Evolutionary conservation across 169 alveolate species (phyloP), one percentile per base, ranked within the genome.

Genomic region (Cystoisospora suis): DNA sequence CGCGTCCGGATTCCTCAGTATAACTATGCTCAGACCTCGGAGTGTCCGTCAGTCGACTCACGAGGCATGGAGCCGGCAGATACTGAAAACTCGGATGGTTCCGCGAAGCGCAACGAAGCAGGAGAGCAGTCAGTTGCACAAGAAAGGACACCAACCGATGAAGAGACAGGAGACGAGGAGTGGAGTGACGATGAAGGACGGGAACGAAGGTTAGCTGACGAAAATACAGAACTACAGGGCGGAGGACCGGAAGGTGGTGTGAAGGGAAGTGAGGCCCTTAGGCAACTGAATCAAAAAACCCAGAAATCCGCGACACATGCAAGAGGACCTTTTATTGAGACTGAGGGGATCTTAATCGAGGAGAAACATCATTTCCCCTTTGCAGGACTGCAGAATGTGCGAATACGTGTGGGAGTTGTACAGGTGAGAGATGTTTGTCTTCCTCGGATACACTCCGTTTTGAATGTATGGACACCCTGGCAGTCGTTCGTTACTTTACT

Each of bases 321-420:
- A n/a, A n/a, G n/a, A n/a, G n/a, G n/a, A n/a, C n/a, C n/a, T n/a
- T n/a, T n/a, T n/a, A n/a, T n/a, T n/a, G 59, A 32, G 49, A 9
- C 83, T 9, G 83, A 87, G 77, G 81, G 47, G 49, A 40, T 72
- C 44, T 29, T 87, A 2, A 45, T 72, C 3, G 47, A 79, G 34
- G 91, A 87, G 75, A 75, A 70, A n/a, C 91, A 87, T 46, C 85
- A 77, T 4, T 87, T 87, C 29, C 91, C 91, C 7, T 87, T 87
- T 40, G 70, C 91, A n/a, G 91, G 91, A 45, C 45, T 45, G 86
- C 86, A 27, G 59, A 87, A 87, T 40, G 91, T 87, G 79, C 56
- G 58, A 34, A 58, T 40, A 20, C 70, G 91, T 0, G 56, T 87
- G 27, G 91, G 79, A n/a, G 49, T 87, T 23, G 56, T 70, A 29